A percentile compares a stretch with the other conserved stretches of the same genome.
phyloP scores from a whole-genome alignment of 2,329 filamentous ascomycete species.

The Sarocladium strictum region DNA sequence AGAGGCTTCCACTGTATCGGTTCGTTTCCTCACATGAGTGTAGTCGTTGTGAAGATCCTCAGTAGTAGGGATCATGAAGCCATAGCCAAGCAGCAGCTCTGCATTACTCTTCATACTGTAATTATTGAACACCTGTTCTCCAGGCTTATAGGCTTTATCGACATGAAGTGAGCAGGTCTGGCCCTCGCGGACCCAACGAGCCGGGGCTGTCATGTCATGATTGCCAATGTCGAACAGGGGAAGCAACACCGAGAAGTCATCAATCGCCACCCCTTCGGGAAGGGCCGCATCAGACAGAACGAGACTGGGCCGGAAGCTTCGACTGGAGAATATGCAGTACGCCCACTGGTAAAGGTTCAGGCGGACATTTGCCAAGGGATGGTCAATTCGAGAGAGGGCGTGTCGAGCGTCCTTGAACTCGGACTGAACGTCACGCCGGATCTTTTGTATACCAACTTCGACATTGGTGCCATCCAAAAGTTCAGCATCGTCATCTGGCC shows the following conservation, averaged over 20 bases:
- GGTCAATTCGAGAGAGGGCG: constrained; percentile 21
- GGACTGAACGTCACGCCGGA: constrained; percentile 36
- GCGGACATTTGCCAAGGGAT: constrained; percentile 8
- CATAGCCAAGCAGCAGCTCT: constrained; percentile 60
- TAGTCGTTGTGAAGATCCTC: constrained; percentile 53
- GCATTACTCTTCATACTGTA: constrained; percentile 71
- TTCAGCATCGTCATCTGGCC: constrained; percentile 53
- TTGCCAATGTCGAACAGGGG: constrained; percentile 69
- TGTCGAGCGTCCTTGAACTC: constrained; percentile 40
- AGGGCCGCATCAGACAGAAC: constrained; percentile 37
- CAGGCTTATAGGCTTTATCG: constrained; percentile 37
- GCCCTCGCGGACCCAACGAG: constrained; percentile 51
- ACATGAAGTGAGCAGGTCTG: constrained; percentile 38
- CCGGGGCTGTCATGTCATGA: constrained; percentile 55
- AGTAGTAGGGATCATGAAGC: constrained; percentile 49
- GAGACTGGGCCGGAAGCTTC: constrained; percentile 58
- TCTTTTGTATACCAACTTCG: constrained; percentile 41
- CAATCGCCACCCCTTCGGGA: constrained; percentile 28
- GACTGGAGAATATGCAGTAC: constrained; percentile 57
- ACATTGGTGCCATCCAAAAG: constrained; percentile 51
- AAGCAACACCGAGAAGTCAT: constrained; percentile 63
- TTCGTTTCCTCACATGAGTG: constrained; percentile 46
- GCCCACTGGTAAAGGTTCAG: constrained; percentile 54
- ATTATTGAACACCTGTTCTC: constrained; percentile 61
- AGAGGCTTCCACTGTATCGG: constrained; percentile 14